A percentile compares a stretch with the other conserved stretches of the same genome.
Evolutionary conservation across 305 asterid species (phyloP).

Genomic region (Stenogyne calaminthoides): DNA sequence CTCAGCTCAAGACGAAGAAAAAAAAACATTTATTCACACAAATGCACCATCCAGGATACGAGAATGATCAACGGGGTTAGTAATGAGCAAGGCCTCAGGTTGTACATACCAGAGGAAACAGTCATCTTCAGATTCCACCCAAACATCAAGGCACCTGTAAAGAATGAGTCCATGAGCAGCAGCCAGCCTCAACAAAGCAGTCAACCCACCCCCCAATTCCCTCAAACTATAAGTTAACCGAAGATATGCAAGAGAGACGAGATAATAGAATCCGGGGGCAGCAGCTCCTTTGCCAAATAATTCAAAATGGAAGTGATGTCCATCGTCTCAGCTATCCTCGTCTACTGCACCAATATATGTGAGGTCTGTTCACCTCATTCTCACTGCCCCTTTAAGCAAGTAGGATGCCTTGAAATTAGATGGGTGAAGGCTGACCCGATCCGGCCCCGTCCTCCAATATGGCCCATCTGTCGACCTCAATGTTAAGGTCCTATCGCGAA

Average conservation of each 20-base stretch:
- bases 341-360: slow-evolving; percentile 85
- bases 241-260: slow-evolving; percentile 19
- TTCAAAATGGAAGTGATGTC: slow-evolving; percentile 30
- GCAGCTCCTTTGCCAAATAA: slow-evolving; percentile 25
- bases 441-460: slow-evolving; percentile 95
- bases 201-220: slow-evolving; percentile 20
- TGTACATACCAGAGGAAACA: slow-evolving; percentile 25
- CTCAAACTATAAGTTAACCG: slow-evolving; percentile 4
- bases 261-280: slow-evolving; percentile 28
- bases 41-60: slow-evolving; percentile 43
- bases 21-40: slow-evolving; percentile 49
- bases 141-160: slow-evolving; percentile 41
- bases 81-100: slow-evolving; percentile 42
- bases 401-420: slow-evolving; percentile 70
- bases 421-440: slow-evolving; percentile 59
- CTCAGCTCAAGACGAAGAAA: slow-evolving; percentile 39
- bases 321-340: slow-evolving; percentile 76
- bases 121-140: slow-evolving; percentile 26
- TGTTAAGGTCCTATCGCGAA: slow-evolving; percentile 52
- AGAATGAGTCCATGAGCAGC: slow-evolving; percentile 51
- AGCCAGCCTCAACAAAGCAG: too few species aligned
- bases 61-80: slow-evolving; percentile 58
- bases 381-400: slow-evolving; percentile 81
- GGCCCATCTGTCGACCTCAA: slow-evolving; percentile 81
- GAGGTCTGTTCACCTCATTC: slow-evolving; percentile 86